Evolutionary conservation across 1,284 basidiomycete species (phyloP), one percentile per base, ranked within the genome.

Genomic region (Moesziomyces aphidis): DNA sequence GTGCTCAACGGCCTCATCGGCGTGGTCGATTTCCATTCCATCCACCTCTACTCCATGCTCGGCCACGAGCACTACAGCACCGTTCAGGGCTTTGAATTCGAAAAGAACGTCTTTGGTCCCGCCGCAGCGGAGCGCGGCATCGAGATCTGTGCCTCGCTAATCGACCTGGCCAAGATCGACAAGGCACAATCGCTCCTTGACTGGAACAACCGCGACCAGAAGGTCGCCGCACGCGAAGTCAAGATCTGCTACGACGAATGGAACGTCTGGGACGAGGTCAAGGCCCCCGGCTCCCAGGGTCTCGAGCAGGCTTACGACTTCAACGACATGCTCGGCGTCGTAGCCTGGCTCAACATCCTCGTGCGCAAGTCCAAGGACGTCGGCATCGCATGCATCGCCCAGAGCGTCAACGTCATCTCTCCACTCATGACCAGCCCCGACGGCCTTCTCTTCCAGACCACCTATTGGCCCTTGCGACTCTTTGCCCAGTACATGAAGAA

Each of bases 271-370:
- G 88, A 85, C 54, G 85, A 86, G 52, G 47, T 84, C 79, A 79
- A 88, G 87, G 85, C 85, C 1, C 71, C 77, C 36, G 82, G 79
- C 3, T 73, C 77, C 4, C 88, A 88, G 50, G 89, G 90, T 0
- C 86, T 90, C 0, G 89, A 90, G 76, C 89, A 86, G 78, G 72
- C 86, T 61, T 90, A 91, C 80, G 89, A 89, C 71, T 86, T 89
- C 36, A 89, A 89, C 5, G 90, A 91, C 79, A 89, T 89, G 53
- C 86, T 90, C 1, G 89, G 89, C 72, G 86, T 86, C 78, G 88
- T 88, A 5, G 87, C 89, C 1, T 91, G 90, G 89, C 83, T 91
- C 67, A 90, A 90, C 79, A 87, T 90, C 15, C 89, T 91, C 63
- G 87, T 90, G 19, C 86, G 90, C 21, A 89, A 90, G 61, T 87